A percentile compares a stretch with the other conserved stretches of the same genome.
These are phyloP conservation scores for Naganishia liquefaciens DNA, from an alignment of 1,284 basidiomycete species.

Conservation along the genomic window DNA sequence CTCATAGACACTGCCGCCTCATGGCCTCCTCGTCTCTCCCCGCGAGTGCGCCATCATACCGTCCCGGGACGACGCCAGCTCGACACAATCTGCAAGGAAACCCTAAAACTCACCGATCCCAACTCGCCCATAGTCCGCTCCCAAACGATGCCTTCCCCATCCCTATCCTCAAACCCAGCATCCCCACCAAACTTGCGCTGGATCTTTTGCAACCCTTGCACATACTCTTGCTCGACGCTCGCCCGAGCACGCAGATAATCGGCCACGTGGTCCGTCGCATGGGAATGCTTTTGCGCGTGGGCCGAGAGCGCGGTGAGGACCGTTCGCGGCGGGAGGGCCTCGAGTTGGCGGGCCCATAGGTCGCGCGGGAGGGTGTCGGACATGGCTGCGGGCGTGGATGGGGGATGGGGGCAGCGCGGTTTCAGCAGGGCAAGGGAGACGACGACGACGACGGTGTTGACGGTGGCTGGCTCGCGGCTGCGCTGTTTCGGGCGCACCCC, in stretches of 20 bases:
- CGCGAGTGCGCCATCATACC: no score
- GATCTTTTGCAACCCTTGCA: slow-evolving; percentile 57
- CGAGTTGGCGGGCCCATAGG: slow-evolving; percentile 29
- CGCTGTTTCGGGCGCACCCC: slow-evolving; percentile 9
- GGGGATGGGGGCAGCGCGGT: background rate
- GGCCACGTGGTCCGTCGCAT: slow-evolving; percentile 52
- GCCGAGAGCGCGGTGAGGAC: slow-evolving; percentile 44
- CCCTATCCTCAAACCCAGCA: slow-evolving; percentile 43
- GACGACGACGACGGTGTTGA: slow-evolving; percentile 6
- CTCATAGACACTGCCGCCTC: no score
- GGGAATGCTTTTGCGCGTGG: slow-evolving; percentile 45
- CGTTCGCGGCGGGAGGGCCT: slow-evolving; percentile 42
- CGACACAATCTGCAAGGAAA: no score
- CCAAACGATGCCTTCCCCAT: slow-evolving; percentile 48
- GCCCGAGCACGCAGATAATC: slow-evolving; percentile 58
- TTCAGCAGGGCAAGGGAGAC: no score
- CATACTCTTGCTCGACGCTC: slow-evolving; percentile 56
- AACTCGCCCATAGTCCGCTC: slow-evolving; percentile 48
- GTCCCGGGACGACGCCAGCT: no score
- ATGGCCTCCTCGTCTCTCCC: no score
- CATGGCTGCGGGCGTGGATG: background rate
- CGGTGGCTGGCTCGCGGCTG: background rate
- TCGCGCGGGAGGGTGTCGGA: slow-evolving; percentile 27
- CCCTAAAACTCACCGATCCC: slow-evolving; percentile 43
- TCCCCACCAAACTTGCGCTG: slow-evolving; percentile 45